Percentiles rank a stretch among this genome's conserved stretches.
phyloP scores from a whole-genome alignment of 2,329 filamentous ascomycete species.

The Elsinoe batatas region DNA sequence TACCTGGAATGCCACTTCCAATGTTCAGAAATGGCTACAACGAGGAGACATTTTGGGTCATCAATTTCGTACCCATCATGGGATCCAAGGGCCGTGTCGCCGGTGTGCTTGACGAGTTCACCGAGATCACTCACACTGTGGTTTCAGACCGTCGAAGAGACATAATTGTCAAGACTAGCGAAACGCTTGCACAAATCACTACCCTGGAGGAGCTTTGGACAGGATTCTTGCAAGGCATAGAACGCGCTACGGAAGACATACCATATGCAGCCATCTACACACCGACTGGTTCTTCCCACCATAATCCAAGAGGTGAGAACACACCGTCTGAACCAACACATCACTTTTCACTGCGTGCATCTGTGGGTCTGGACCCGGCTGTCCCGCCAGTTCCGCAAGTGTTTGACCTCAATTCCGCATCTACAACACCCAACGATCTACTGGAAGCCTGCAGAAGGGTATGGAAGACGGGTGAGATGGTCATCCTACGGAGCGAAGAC shows the following conservation, averaged over 20 bases:
- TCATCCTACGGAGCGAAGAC: constrained; percentile 10
- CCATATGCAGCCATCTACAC: constrained; percentile 17
- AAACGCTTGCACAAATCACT: background rate
- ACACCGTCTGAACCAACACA: constrained; percentile 6
- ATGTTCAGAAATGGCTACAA: constrained; percentile 21
- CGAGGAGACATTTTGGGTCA: constrained; percentile 25
- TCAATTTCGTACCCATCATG: constrained; percentile 22
- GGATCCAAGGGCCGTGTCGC: constrained; percentile 14
- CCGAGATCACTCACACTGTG: constrained; percentile 13
- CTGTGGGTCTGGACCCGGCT: constrained; percentile 20
- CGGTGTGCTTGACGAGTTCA: constrained; percentile 14
- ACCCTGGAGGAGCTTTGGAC: constrained; percentile 15
- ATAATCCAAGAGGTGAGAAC: constrained; percentile 11
- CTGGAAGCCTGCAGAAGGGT: constrained; percentile 16
- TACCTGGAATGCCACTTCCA: constrained; percentile 18
- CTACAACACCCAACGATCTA: background rate
- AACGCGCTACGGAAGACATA: constrained; percentile 13
- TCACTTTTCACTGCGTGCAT: constrained; percentile 20
- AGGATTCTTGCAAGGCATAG: constrained; percentile 12
- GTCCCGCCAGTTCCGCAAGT: constrained; percentile 20
- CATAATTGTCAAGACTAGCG: constrained; percentile 11
- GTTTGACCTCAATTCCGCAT: constrained; percentile 19
- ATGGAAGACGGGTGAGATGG: background rate
- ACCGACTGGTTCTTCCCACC: constrained; percentile 13
- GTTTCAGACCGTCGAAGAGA: constrained; percentile 14